A percentile compares a stretch with the other conserved stretches of the same genome.
Conservation (phyloP, 2,329 filamentous ascomycete genomes). For the Xylaria polymorpha region DNA sequence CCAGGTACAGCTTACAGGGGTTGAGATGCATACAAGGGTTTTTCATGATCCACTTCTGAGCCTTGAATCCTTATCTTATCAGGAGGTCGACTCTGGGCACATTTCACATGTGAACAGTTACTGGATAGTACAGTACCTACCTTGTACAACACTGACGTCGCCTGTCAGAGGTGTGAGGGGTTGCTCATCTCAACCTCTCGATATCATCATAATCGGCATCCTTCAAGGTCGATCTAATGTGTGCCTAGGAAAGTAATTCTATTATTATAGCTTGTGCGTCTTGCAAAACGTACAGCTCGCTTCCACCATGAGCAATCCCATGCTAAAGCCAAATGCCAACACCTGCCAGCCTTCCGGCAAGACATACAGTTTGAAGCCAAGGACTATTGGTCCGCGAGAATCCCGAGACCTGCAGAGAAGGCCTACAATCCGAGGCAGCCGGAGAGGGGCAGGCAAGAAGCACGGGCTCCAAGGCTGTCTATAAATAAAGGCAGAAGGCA, state of each 20-base stretch:
- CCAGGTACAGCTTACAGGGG: conserved; percentile 10
- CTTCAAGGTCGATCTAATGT: neutral
- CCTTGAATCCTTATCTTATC: conserved; percentile 12
- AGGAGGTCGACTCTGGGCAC: neutral
- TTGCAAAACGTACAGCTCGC: neutral
- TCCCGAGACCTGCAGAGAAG: too few species aligned
- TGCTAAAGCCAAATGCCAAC: too few species aligned
- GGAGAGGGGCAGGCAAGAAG: too few species aligned
- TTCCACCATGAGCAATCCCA: neutral
- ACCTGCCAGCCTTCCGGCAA: too few species aligned
- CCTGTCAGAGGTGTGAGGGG: neutral
- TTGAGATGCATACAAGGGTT: conserved; percentile 5
- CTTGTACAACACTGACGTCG: neutral
- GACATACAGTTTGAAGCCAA: too few species aligned
- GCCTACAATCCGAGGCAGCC: too few species aligned
- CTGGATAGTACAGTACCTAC: too few species aligned
- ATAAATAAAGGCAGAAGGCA: too few species aligned
- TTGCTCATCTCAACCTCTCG: neutral
- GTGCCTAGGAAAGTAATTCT: neutral
- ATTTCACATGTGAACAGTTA: neutral
- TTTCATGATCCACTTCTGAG: neutral
- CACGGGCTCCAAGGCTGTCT: too few species aligned
- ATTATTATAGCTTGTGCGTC: neutral
- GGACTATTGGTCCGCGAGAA: too few species aligned
- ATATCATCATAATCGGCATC: neutral